phyloP scores from a whole-genome alignment of 2,329 filamentous ascomycete genomes.

The Thelonectria olida region DNA sequence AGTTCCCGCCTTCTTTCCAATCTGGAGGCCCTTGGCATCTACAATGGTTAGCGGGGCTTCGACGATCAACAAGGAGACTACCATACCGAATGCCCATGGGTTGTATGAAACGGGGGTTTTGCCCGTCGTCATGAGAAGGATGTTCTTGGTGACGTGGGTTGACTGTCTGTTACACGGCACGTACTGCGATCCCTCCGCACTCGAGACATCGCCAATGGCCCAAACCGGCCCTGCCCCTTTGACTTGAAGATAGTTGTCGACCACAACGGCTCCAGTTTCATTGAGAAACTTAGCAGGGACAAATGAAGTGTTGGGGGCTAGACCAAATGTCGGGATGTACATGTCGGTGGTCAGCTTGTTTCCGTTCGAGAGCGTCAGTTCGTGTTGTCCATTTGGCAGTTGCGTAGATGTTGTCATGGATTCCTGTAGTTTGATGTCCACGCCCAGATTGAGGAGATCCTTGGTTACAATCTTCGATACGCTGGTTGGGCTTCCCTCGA shows the following conservation, averaged over 20 bases:
- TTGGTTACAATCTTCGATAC: neutral
- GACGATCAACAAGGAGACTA: neutral
- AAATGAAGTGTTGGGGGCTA: slow-evolving; percentile 40
- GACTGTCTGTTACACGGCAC: neutral
- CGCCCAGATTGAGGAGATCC: neutral
- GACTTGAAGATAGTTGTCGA: slow-evolving; percentile 36
- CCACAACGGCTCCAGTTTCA: slow-evolving; percentile 31
- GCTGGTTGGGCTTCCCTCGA: neutral
- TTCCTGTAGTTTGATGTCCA: neutral
- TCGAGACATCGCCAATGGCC: slow-evolving; percentile 40
- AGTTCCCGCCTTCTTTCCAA: slow-evolving; percentile 1
- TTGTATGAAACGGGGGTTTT: neutral
- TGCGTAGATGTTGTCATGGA: neutral
- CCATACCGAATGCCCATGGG: neutral
- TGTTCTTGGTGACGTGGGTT: slow-evolving; percentile 1
- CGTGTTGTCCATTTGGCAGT: neutral
- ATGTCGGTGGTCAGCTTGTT: slow-evolving; percentile 40
- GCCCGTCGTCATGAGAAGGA: neutral
- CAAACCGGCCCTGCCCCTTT: slow-evolving; percentile 36
- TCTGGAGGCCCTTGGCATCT: slow-evolving; percentile 1
- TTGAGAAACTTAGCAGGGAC: slow-evolving; percentile 38
- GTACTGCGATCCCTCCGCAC: slow-evolving; percentile 28
- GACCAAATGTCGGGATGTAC: slow-evolving; percentile 42
- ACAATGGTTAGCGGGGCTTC: neutral
- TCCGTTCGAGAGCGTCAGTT: slow-evolving; percentile 24